Evolutionary conservation across 495 filamentous ascomycete genomes (phyloP).

Genomic region (Xylaria scruposa): DNA sequence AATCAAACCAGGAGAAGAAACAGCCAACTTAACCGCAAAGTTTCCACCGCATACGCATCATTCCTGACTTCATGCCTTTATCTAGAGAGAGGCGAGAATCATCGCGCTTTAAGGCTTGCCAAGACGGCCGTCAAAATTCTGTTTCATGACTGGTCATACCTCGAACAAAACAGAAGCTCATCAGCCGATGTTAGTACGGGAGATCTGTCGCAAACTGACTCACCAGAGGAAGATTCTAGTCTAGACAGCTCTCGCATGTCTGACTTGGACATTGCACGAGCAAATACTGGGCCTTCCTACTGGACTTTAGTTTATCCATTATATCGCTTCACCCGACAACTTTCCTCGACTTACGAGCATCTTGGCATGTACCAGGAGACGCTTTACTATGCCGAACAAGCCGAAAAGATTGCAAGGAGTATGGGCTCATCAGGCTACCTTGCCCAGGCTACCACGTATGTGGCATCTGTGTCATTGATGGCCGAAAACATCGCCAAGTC

Average conservation of each 20-base stretch:
- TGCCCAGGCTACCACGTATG: slow-evolving; percentile 60
- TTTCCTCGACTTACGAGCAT: slow-evolving; percentile 78
- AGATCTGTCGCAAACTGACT: slow-evolving; percentile 45
- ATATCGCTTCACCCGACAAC: slow-evolving; percentile 69
- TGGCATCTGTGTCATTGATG: slow-evolving; percentile 69
- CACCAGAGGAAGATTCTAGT: slow-evolving; percentile 40
- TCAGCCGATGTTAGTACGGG: slow-evolving; percentile 36
- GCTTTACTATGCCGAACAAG: slow-evolving; percentile 87
- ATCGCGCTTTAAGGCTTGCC: slow-evolving; percentile 69
- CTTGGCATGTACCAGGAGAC: slow-evolving; percentile 89
- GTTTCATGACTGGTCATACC: slow-evolving; percentile 71
- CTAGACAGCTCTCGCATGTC: slow-evolving; percentile 37
- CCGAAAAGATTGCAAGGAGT: slow-evolving; percentile 75
- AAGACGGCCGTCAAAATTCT: slow-evolving; percentile 70
- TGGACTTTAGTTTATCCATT: slow-evolving; percentile 81
- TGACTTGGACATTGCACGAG: slow-evolving; percentile 25
- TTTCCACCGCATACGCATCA: slow-evolving; percentile 58
- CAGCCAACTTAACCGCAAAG: slow-evolving; percentile 42
- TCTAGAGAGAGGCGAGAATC: slow-evolving; percentile 66
- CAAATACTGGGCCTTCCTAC: slow-evolving; percentile 67
- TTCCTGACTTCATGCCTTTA: slow-evolving; percentile 68
- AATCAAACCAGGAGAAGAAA: slow-evolving; percentile 31
- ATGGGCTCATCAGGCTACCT: slow-evolving; percentile 66
- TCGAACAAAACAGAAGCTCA: slow-evolving; percentile 57
- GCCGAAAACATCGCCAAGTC: slow-evolving; percentile 68